Evolutionary conservation across 345 rosid species (phyloP), one percentile per base, ranked within the genome.

Genomic region (Lepidium africanum): DNA sequence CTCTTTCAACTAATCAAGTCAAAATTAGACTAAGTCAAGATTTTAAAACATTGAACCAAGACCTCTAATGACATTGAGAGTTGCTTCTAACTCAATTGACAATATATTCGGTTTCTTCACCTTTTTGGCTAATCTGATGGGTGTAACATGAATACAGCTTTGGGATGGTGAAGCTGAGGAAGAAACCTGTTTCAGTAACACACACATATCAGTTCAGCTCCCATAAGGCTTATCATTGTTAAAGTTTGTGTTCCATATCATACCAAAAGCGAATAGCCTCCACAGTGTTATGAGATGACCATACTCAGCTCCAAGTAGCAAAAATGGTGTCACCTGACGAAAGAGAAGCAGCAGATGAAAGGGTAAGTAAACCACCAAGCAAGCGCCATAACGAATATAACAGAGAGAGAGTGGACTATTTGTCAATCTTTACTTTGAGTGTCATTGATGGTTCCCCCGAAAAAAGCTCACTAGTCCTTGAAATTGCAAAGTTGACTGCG

Each of bases 361-460:
- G 5, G 57, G 23, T 13, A 16, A 13, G 41, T 67, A 27, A 41
- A 11, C 32, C 45, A 21, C 35, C 7, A 32, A n/a, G 39, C 19
- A 52, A 65, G 27, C 21, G 21, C 35, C 42, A 27, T 43, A 23
- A 35, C 47, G 32, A 14, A 61, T 42, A 16, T 67, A 45, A 36
- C 55, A 25, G 5, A 51, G 42, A 37, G 33, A 69, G 57, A 37
- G 6, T 10, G 11, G n/a, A 7, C 37, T 19, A 35, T 13, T 3
- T 16, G 25, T n/a, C 0, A 15, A 40, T 6, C 3, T 23, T 69
- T 82, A 93, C 98, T 79, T 88, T 90, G 65, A 93, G 92, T 64
- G 98, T 93, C 89, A 77, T 88, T 41, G 87, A 83, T 52, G 98
- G 97, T 71, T 93, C 96, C 52, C 97, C 98, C 1, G 97, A 90